These are phyloP conservation scores for Trypanosoma brucei DNA, from an alignment of 208 protist genomes.

Conservation along the genomic window DNA sequence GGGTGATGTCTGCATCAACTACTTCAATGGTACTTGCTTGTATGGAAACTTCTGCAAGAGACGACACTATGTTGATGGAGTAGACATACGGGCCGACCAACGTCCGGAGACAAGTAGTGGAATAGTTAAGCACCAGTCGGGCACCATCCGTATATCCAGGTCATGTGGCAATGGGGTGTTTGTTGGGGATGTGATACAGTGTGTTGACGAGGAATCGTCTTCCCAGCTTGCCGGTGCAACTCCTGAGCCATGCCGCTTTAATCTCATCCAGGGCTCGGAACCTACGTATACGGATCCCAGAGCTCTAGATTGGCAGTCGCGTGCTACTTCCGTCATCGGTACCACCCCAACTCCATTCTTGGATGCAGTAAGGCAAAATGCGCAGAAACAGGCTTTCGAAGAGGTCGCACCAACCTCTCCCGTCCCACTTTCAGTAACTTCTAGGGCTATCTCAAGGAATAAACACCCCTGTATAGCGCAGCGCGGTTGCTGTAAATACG, in stretches of 20 bases:
- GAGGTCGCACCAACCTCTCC: neutral
- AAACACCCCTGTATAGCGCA: constrained; percentile 72
- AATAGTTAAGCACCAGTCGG: constrained; percentile 7
- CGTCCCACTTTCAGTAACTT: neutral
- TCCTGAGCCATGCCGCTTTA: constrained; percentile 29
- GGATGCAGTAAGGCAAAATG: constrained; percentile 16
- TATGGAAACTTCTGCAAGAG: constrained; percentile 49
- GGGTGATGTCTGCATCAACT: constrained; percentile 67
- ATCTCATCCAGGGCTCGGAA: constrained; percentile 29
- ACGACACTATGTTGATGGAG: constrained; percentile 64
- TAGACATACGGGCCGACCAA: constrained; percentile 42
- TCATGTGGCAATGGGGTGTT: constrained; percentile 4
- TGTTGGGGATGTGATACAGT: constrained; percentile 1
- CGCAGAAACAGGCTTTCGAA: neutral
- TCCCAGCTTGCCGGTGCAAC: neutral
- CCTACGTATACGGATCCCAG: constrained; percentile 30
- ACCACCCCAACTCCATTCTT: constrained; percentile 28
- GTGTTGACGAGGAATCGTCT: neutral
- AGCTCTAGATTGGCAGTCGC: constrained; percentile 1
- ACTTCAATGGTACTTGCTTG: constrained; percentile 62
- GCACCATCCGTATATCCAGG: constrained; percentile 8
- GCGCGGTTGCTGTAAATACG: constrained; percentile 70
- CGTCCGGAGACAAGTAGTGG: neutral
- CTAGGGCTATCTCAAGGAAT: neutral
- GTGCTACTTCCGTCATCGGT: neutral